Percentiles rank a stretch among this genome's conserved stretches.
These are phyloP conservation scores for Globisporangium canariense DNA, from an alignment of 352 stramenopile species.

Conservation along the genomic window DNA sequence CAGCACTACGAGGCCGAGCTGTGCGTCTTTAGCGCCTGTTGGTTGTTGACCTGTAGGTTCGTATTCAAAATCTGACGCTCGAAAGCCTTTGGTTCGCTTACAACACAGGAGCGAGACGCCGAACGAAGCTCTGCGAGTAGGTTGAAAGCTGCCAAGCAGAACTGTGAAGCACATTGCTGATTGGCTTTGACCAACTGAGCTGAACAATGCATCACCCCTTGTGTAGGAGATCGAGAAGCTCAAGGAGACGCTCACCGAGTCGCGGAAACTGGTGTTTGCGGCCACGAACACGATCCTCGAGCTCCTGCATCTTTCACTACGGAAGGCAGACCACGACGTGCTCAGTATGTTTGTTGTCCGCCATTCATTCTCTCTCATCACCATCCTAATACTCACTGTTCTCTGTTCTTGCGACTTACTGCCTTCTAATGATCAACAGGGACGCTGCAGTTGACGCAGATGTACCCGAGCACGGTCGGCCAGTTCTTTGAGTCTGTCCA, in stretches of 20 bases:
- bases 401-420: background rate
- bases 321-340: conserved; percentile 48
- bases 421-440: conserved; percentile 22
- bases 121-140: conserved; percentile 37
- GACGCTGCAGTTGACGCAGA: conserved; percentile 52
- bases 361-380: no score
- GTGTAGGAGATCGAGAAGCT: conserved; percentile 56
- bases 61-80: background rate
- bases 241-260: conserved; percentile 51
- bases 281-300: conserved; percentile 60
- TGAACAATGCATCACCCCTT: no score
- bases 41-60: background rate
- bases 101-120: conserved; percentile 36
- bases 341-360: conserved; percentile 31
- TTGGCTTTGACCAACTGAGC: background rate
- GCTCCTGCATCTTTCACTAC: conserved; percentile 54
- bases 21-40: conserved; percentile 25
- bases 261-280: conserved; percentile 52
- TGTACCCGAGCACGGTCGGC: conserved; percentile 56
- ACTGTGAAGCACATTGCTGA: background rate
- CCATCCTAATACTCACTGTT: background rate
- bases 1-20: conserved; percentile 52
- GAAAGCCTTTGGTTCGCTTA: background rate
- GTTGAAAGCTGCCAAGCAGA: background rate
- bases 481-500: conserved; percentile 58